Evolutionary conservation across 2,329 filamentous ascomycete species (phyloP), one percentile per base, ranked within the genome.

Genomic region (Diaporthe eres): DNA sequence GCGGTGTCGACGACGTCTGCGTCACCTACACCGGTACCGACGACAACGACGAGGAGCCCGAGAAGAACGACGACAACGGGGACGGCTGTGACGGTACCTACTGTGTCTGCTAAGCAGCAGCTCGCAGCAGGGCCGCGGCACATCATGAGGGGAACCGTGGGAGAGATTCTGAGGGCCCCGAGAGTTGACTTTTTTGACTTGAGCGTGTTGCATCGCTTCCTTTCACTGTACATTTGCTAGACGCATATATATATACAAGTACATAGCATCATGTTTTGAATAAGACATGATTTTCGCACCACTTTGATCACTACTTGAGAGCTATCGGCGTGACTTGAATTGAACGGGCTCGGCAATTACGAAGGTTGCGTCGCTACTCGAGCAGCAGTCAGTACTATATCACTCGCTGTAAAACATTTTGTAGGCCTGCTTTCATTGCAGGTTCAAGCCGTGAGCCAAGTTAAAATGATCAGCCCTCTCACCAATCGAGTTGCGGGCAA

Each of bases 181-280:
- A 42, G 57, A 15, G 58, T 63, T 73, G 71, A 34, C 71, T 55
- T 55, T 53, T 53, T 63, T 55, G 71, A 73, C 71, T 55, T 73
- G 71, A 65, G 47, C 47, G 71, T 73, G 58, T 65, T 73, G 71
- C 22, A 65, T 65, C 58, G 60, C 58, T 73, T 73, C 17, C 6
- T 31, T 73, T 73, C 47, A 42, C n/a, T 73, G 71, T 73, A 73
- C 31, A 65, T 73, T 44, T 73, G 58, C 71, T 73, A 65, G 71
- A 73, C 0, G 47, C 71, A 65, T 61, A 61, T 44, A 65, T 10
- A 49, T n/a, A 65, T 65, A 31, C 42, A n/a, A 39, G 37, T 53
- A 55, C 58, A 63, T 37, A 51, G 19, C 37, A 31, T 63, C 49
- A 28, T 72, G 57, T 53, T 31, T 39, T 15, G 22, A 68, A 53